Evolutionary conservation across 306 rosid species (phyloP).

Genomic region (Arachis stenosperma): DNA sequence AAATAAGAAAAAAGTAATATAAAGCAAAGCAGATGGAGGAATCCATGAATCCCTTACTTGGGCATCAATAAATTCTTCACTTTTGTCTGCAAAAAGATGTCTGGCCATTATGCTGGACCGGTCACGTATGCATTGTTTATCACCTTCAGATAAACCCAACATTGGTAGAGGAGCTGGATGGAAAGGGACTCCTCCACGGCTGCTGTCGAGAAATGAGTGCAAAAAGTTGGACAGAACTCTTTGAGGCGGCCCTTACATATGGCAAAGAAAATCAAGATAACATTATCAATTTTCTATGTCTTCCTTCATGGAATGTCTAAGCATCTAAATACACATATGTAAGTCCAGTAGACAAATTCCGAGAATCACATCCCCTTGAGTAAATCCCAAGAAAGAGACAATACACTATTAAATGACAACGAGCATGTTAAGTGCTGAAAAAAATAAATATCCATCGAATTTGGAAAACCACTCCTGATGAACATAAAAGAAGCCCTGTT

Average conservation of each 20-base stretch:
- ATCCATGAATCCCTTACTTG: slow-evolving; percentile 63
- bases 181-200: slow-evolving; percentile 91
- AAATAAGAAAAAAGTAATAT: neutral
- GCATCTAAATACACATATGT: slow-evolving; percentile 18
- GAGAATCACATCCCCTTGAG: neutral
- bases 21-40: slow-evolving; percentile 13
- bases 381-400: slow-evolving; percentile 10
- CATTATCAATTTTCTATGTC: slow-evolving; percentile 6
- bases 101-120: slow-evolving; percentile 99
- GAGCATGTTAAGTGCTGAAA: neutral
- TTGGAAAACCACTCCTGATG: neutral
- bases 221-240: slow-evolving; percentile 86
- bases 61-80: slow-evolving; percentile 84
- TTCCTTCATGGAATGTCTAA: slow-evolving; percentile 1
- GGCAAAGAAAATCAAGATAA: slow-evolving; percentile 36
- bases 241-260: slow-evolving; percentile 86
- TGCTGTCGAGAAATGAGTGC: slow-evolving; percentile 89
- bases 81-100: slow-evolving; percentile 92
- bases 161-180: slow-evolving; percentile 82
- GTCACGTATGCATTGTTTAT: slow-evolving; percentile 91
- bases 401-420: neutral
- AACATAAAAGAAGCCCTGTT: neutral
- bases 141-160: slow-evolving; percentile 91
- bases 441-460: neutral
- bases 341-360: neutral